phyloP scores from a whole-genome alignment of 139 green algal species.

The Haematococcus sp. region DNA sequence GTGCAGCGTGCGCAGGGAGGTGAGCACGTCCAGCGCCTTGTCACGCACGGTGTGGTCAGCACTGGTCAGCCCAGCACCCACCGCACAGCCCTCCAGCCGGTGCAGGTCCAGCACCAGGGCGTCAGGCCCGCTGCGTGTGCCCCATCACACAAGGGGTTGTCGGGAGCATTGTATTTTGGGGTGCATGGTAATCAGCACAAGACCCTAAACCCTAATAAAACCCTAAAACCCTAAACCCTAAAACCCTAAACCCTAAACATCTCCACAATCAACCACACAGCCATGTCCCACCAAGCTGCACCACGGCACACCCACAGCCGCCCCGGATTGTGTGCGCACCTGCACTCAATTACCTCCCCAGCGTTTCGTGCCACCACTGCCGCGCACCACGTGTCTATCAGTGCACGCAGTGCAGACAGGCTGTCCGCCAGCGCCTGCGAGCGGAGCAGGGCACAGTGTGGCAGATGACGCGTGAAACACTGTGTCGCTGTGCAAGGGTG shows the following conservation, averaged over 20 bases:
- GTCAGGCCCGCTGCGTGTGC: not conserved
- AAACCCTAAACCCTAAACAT: too few relatives aligned
- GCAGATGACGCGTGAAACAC: too few relatives aligned
- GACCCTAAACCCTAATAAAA: not conserved
- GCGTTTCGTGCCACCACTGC: conserved; percentile 37
- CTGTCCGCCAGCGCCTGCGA: conserved; percentile 35
- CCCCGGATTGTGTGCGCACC: too few relatives aligned
- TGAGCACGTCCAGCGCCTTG: conserved; percentile 42
- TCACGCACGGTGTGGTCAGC: conserved; percentile 42
- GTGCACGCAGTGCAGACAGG: conserved; percentile 31
- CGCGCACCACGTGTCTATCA: conserved; percentile 45
- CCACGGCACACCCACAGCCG: too few relatives aligned
- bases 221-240: too few relatives aligned
- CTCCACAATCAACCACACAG: too few relatives aligned
- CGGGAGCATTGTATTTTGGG: too few relatives aligned
- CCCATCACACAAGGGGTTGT: too few relatives aligned
- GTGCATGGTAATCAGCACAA: not conserved
- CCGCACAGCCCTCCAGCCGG: conserved; percentile 52
- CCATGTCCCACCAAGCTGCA: too few relatives aligned
- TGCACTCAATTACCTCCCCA: conserved; percentile 18
- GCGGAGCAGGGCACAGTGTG: not conserved
- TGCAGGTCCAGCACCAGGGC: conserved; percentile 48
- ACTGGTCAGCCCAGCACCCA: conserved; percentile 56
- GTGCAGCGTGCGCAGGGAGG: not conserved
- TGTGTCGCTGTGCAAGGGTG: not conserved